Evolutionary conservation across 2,329 filamentous ascomycete genomes (phyloP).

Genomic region (Didymella sp.): DNA sequence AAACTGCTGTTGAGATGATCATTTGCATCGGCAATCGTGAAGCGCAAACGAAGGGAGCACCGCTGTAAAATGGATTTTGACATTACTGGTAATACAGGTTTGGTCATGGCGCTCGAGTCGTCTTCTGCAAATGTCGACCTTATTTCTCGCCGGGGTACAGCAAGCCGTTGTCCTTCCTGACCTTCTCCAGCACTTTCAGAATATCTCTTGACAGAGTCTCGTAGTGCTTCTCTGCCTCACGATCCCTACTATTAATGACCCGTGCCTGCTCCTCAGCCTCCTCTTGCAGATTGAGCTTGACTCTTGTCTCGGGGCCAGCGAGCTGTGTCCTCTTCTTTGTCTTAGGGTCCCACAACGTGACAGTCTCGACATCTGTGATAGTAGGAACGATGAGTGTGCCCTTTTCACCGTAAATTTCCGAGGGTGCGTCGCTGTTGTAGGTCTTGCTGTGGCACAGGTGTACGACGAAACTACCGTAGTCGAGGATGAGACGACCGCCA

Average conservation of each 20-base stretch:
- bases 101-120: too few species aligned
- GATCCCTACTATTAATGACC: constrained; percentile 52
- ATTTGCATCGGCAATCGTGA: background rate
- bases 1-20: background rate
- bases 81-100: background rate
- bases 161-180: constrained; percentile 55
- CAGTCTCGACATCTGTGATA: constrained; percentile 55
- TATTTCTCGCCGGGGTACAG: constrained; percentile 36
- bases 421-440: constrained; percentile 53
- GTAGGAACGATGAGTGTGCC: constrained; percentile 55
- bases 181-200: constrained; percentile 52
- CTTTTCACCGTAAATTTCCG: constrained; percentile 57
- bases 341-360: constrained; percentile 53
- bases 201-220: constrained; percentile 53
- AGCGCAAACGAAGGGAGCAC: background rate
- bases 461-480: constrained; percentile 55
- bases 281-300: constrained; percentile 55
- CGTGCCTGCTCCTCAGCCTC: constrained; percentile 57
- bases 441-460: constrained; percentile 54
- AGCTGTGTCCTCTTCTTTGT: constrained; percentile 53
- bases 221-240: constrained; percentile 46
- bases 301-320: constrained; percentile 45
- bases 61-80: background rate
- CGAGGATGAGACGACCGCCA: constrained; percentile 53
- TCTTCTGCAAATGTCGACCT: background rate